Evolutionary conservation across 2,329 filamentous ascomycete species (phyloP).

Genomic region (Xylariaceae sp.): DNA sequence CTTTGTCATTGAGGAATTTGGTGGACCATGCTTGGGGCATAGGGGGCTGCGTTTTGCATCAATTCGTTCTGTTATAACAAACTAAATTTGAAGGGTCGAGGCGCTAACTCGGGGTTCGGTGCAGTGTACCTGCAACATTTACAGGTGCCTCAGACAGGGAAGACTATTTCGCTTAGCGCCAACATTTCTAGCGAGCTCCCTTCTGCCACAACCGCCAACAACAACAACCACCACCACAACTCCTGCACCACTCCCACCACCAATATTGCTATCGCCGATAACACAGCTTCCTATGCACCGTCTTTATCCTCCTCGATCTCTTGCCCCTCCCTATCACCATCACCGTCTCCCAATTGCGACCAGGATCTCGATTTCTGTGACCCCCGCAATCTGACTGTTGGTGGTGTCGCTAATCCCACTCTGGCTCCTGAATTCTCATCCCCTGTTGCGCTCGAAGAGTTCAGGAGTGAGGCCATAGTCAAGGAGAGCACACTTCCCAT

Average conservation of each 20-base stretch:
- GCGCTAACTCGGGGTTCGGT: conserved; percentile 33
- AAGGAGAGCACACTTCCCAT: conserved; percentile 54
- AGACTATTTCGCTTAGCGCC: conserved; percentile 66
- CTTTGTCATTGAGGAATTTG: too few species aligned
- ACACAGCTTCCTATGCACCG: conserved; percentile 13
- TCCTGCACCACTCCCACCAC: conserved; percentile 29
- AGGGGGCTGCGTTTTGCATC: too few species aligned
- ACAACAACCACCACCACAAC: conserved; percentile 48
- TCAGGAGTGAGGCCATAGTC: conserved; percentile 57
- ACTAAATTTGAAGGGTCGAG: conserved; percentile 7
- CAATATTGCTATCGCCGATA: conserved; percentile 20
- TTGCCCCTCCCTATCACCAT: conserved; percentile 86
- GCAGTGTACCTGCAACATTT: conserved; percentile 45
- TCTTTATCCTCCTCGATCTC: conserved; percentile 54
- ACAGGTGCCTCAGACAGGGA: conserved; percentile 49
- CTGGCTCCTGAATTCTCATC: conserved; percentile 68
- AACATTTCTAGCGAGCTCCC: conserved; percentile 73
- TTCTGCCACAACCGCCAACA: conserved; percentile 61
- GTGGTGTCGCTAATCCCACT: conserved; percentile 57
- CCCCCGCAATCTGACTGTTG: conserved; percentile 84
- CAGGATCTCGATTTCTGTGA: conserved; percentile 87
- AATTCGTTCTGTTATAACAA: too few species aligned
- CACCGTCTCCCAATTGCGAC: conserved; percentile 80
- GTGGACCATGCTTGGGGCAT: too few species aligned
- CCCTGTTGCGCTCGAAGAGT: conserved; percentile 69